These are phyloP conservation scores for Groenewaldozyma salmanticensis DNA, from an alignment of 805 yeast genomes.

Conservation along the genomic window DNA sequence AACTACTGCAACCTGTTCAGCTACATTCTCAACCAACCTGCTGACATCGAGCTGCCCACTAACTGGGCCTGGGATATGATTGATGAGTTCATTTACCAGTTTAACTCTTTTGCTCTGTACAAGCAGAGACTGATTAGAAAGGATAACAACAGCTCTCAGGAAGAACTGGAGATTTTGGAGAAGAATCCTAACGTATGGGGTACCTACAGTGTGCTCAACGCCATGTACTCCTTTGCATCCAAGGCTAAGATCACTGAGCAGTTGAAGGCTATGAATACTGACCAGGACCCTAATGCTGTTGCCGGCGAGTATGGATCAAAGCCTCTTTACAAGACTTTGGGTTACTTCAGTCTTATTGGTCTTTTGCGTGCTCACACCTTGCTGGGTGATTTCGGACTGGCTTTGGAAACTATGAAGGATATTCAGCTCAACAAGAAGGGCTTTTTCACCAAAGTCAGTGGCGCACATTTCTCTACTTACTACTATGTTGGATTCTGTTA, in stretches of 20 bases:
- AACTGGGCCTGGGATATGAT: conserved; percentile 45
- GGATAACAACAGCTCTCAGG: conserved; percentile 21
- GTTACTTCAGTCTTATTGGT: conserved; percentile 41
- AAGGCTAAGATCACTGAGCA: conserved; percentile 34
- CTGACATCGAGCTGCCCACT: conserved; percentile 37
- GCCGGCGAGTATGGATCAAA: conserved; percentile 38
- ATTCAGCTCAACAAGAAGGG: conserved; percentile 39
- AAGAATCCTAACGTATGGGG: conserved; percentile 37
- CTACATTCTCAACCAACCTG: conserved; percentile 37
- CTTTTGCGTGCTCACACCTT: conserved; percentile 40
- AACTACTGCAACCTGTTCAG: conserved; percentile 42
- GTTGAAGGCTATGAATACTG: conserved; percentile 26
- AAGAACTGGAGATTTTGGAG: conserved; percentile 31
- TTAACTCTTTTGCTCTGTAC: conserved; percentile 36
- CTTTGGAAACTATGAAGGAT: conserved; percentile 39
- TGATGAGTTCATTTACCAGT: conserved; percentile 44
- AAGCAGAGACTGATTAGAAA: conserved; percentile 30
- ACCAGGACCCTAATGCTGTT: conserved; percentile 23
- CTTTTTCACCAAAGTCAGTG: conserved; percentile 38
- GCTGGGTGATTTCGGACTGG: conserved; percentile 40
- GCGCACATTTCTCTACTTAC: conserved; percentile 42
- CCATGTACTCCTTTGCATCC: conserved; percentile 37
- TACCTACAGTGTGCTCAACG: conserved; percentile 39
- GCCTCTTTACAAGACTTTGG: conserved; percentile 36
- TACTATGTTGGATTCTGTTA: conserved; percentile 44